Evolutionary conservation across 495 filamentous ascomycete genomes (phyloP).

Genomic region (Rhypophila decipiens): DNA sequence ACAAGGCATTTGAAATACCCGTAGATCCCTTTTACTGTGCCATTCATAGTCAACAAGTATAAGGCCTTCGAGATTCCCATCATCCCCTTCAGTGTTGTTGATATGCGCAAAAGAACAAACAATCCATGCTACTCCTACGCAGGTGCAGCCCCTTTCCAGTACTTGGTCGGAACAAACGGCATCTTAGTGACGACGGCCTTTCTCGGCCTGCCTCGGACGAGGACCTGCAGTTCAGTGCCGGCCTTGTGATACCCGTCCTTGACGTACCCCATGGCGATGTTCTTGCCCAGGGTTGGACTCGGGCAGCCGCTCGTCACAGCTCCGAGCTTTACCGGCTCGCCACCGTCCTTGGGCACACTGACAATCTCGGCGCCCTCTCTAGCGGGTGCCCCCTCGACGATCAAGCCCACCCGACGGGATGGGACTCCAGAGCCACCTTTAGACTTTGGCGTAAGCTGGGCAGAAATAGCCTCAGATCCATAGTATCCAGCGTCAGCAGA

Average conservation of each 20-base stretch:
- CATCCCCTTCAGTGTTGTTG: too few species aligned
- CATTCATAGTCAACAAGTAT: too few species aligned
- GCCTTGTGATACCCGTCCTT: conserved; percentile 75
- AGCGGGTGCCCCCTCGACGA: conserved; percentile 81
- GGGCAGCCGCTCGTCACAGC: conserved; percentile 85
- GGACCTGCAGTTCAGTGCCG: conserved; percentile 74
- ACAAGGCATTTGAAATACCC: too few species aligned
- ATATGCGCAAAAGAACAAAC: too few species aligned
- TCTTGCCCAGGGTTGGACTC: conserved; percentile 74
- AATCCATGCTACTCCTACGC: conserved; percentile 1
- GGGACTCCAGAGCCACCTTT: conserved; percentile 61
- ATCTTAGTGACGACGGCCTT: conserved; percentile 81
- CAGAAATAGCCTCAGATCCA: conserved; percentile 65
- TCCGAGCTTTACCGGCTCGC: conserved; percentile 49
- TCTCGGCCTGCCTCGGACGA: conserved; percentile 75
- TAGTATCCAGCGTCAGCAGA: conserved; percentile 57
- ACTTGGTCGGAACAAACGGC: conserved; percentile 86
- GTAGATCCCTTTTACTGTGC: too few species aligned
- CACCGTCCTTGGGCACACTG: conserved; percentile 30
- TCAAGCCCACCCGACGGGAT: conserved; percentile 71
- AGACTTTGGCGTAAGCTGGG: conserved; percentile 61
- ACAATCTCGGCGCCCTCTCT: conserved; percentile 82
- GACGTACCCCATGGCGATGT: conserved; percentile 96
- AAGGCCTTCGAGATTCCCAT: too few species aligned
- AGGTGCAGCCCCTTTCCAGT: conserved; percentile 43